Conservation (phyloP, 139 green algal genomes). For the Micractinium conductrix region DNA sequence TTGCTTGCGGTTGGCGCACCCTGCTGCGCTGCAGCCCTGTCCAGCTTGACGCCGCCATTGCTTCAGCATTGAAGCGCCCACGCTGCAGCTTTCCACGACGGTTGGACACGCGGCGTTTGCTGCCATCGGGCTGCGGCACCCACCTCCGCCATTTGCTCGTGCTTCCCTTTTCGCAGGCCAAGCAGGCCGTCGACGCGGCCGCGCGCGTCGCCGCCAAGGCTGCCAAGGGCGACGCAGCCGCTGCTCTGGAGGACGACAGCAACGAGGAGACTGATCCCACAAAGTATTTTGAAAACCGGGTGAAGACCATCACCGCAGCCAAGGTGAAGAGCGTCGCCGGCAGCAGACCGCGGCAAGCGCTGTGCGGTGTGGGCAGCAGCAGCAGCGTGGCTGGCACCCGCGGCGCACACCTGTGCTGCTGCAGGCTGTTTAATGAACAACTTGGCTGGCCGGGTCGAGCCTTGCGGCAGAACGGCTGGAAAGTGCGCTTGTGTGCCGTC, state of each 20-base stretch:
- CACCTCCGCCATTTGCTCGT: no score
- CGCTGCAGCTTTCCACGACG: not conserved
- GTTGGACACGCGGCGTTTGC: not conserved
- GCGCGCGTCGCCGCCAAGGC: constrained; percentile 52
- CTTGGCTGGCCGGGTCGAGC: no score
- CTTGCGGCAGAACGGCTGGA: no score
- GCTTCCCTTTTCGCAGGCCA: constrained; percentile 56
- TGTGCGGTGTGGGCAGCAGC: no score
- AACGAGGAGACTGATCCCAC: constrained; percentile 83
- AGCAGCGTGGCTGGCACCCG: no score
- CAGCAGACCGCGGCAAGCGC: no score
- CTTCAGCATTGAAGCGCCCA: not conserved
- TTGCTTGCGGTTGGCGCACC: no score
- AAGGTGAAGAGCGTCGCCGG: no score
- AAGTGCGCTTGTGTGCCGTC: no score
- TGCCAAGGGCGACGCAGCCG: constrained; percentile 53
- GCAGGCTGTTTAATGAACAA: no score
- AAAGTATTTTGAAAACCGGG: constrained; percentile 91
- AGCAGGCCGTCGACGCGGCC: constrained; percentile 71
- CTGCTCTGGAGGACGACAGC: constrained; percentile 69
- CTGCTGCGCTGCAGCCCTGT: not conserved
- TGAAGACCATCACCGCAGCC: constrained; percentile 65
- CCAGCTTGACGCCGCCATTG: not conserved
- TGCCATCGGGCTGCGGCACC: not conserved
- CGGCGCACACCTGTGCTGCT: no score